Percentiles rank a stretch among this genome's conserved stretches.
Evolutionary conservation across 2,329 filamentous ascomycete species (phyloP).

Genomic region (Colletotrichum euphorbiae): DNA sequence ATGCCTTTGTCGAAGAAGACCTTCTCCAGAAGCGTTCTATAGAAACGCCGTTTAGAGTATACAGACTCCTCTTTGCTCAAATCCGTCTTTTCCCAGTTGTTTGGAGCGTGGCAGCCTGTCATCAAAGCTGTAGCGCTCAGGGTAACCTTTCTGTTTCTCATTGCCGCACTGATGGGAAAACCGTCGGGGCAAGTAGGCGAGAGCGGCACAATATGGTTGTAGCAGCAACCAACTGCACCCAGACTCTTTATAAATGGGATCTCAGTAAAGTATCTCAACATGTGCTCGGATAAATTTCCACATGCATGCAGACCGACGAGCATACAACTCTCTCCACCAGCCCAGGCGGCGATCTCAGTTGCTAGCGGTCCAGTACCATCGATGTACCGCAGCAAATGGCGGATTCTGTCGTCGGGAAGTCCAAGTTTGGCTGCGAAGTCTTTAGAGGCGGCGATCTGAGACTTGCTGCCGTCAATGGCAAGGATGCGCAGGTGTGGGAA

Average conservation of each 20-base stretch:
- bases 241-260: conserved; percentile 42
- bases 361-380: conserved; percentile 43
- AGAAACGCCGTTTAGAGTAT: conserved; percentile 45
- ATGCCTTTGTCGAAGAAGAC: conserved; percentile 45
- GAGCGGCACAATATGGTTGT: conserved; percentile 48
- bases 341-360: conserved; percentile 45
- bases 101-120: conserved; percentile 49
- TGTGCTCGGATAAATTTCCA: conserved; percentile 49
- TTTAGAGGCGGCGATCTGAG: conserved; percentile 46
- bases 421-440: conserved; percentile 42
- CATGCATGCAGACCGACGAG: conserved; percentile 50
- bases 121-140: conserved; percentile 49
- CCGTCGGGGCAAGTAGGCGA: conserved; percentile 53
- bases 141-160: conserved; percentile 41
- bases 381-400: conserved; percentile 46
- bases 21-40: conserved; percentile 46
- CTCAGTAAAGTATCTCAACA: conserved; percentile 46
- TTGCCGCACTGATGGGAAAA: conserved; percentile 51
- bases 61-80: conserved; percentile 35
- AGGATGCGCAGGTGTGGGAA: conserved; percentile 45
- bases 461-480: conserved; percentile 48
- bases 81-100: conserved; percentile 47
- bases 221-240: conserved; percentile 49
- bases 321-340: conserved; percentile 45
- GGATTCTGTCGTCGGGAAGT: conserved; percentile 42